Conservation (phyloP, 345 rosid genomes). For the Salix koriyanagi region DNA sequence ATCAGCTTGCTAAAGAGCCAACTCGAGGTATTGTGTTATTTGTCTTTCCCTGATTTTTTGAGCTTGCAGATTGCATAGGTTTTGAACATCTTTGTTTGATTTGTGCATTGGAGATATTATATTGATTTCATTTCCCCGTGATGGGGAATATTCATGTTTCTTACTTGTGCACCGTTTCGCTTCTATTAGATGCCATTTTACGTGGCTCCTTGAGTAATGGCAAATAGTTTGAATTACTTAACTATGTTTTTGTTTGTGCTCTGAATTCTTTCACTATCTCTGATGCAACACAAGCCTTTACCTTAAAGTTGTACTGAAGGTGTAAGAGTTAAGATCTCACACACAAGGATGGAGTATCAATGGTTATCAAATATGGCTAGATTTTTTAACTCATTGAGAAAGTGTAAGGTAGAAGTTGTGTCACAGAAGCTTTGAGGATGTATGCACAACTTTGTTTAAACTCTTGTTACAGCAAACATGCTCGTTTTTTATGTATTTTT, state of each 20-base stretch:
- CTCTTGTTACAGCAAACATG: background rate
- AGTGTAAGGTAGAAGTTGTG: background rate
- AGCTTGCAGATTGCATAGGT: background rate
- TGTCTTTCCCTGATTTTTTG: constrained; percentile 8
- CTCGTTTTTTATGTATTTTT: background rate
- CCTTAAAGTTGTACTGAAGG: background rate
- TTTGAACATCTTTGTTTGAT: background rate
- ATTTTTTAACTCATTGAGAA: background rate
- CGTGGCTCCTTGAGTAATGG: background rate
- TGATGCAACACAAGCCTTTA: background rate
- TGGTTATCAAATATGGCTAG: background rate
- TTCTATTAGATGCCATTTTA: background rate
- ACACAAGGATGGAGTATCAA: background rate
- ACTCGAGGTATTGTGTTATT: constrained; percentile 49
- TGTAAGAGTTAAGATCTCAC: background rate
- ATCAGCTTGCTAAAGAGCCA: constrained; percentile 46
- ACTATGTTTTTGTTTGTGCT: background rate
- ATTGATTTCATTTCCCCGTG: background rate
- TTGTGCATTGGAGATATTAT: background rate
- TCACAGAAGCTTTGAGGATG: background rate
- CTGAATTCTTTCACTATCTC: background rate
- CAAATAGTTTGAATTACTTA: background rate
- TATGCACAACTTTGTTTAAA: background rate
- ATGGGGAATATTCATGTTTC: background rate
- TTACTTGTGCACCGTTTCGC: background rate